phyloP scores from a whole-genome alignment of 768 basidiomycete species.

The Boletus rufocinnamomeus region DNA sequence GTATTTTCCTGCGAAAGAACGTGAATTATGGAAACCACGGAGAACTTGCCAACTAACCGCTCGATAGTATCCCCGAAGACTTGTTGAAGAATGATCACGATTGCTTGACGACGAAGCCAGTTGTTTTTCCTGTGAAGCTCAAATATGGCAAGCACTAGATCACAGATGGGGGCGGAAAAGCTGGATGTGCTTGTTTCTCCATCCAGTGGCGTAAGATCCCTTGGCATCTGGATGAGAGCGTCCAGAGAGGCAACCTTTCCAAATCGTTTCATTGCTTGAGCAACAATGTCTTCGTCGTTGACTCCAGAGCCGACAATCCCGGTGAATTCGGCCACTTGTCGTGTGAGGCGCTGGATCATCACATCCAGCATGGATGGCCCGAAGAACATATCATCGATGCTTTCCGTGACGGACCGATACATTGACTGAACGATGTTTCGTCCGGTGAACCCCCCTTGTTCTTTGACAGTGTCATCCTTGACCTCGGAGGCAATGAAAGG shows the following conservation, averaged over 20 bases:
- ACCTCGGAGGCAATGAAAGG: constrained; percentile 69
- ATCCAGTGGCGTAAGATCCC: constrained; percentile 77
- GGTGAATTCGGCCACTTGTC: constrained; percentile 87
- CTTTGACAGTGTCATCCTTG: constrained; percentile 42
- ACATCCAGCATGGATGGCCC: constrained; percentile 96
- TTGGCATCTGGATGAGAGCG: constrained; percentile 68
- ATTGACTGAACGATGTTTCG: constrained; percentile 81
- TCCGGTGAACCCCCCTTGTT: constrained; percentile 56
- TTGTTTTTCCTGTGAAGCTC: constrained; percentile 96
- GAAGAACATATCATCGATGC: constrained; percentile 97
- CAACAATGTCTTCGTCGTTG: constrained; percentile 82
- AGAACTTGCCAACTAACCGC: constrained; percentile 52
- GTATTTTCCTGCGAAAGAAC: constrained; percentile 66
- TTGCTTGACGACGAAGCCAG: constrained; percentile 93
- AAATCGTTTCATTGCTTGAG: constrained; percentile 72
- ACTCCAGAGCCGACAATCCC: constrained; percentile 79
- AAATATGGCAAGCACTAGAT: constrained; percentile 89
- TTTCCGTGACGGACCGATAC: constrained; percentile 89
- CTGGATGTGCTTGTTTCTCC: constrained; percentile 88
- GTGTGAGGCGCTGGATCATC: constrained; percentile 86
- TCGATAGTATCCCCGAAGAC: constrained; percentile 96
- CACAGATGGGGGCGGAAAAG: constrained; percentile 93
- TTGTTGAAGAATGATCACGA: constrained; percentile 95
- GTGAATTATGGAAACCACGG: constrained; percentile 1
- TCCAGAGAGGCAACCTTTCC: constrained; percentile 69